Evolutionary conservation across 176 grass and related monocot species (phyloP).

Genomic region (Thinopyrum elongatum): DNA sequence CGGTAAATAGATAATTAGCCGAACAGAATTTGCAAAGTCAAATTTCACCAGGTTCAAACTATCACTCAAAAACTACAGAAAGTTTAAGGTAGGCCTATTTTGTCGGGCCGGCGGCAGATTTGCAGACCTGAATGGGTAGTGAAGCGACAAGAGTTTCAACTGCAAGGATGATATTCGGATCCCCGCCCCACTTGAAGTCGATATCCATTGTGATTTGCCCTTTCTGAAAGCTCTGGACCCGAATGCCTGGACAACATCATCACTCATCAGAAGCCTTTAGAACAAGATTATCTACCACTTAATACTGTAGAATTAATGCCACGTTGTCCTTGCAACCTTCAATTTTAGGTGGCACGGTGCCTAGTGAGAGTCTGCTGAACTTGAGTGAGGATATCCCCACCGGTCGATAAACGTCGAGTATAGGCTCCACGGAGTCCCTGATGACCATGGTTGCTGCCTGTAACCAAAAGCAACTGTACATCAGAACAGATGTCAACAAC

Average conservation of each 20-base stretch:
- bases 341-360: constrained; percentile 87
- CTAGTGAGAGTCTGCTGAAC: constrained; percentile 91
- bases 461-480: constrained; percentile 15
- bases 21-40: background rate
- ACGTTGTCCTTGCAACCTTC: constrained; percentile 55
- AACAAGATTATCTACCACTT: background rate
- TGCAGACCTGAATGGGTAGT: constrained; percentile 87
- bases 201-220: constrained; percentile 93
- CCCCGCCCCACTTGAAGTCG: constrained; percentile 92
- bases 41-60: background rate
- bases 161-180: constrained; percentile 87
- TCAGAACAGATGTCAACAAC: background rate
- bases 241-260: constrained; percentile 59
- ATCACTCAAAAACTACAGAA: background rate
- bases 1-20: too few relatives aligned
- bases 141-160: constrained; percentile 99
- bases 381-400: constrained; percentile 86
- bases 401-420: constrained; percentile 85
- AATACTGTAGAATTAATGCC: background rate
- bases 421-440: constrained; percentile 84
- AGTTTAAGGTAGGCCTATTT: background rate
- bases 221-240: constrained; percentile 80
- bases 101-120: background rate
- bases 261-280: background rate
- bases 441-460: constrained; percentile 96